phyloP scores from a whole-genome alignment of 2,329 filamentous ascomycete genomes.

The Diaporthe longicolla region DNA sequence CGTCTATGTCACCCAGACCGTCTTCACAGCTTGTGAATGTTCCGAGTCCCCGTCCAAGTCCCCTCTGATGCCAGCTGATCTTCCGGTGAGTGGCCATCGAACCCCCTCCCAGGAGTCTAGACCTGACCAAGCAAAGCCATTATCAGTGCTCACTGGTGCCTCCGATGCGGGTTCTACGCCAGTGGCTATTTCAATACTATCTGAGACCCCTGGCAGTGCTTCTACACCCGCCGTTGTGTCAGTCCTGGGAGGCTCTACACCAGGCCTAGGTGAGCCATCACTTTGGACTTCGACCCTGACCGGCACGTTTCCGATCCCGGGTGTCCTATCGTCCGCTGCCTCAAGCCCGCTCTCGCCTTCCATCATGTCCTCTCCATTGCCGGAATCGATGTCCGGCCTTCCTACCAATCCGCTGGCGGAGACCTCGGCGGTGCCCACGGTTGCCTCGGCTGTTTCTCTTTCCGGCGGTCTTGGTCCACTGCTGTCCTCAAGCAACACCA shows the following conservation, averaged over 20 bases:
- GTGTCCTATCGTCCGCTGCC: background rate
- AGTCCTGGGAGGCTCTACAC: constrained; percentile 24
- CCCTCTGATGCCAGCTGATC: background rate
- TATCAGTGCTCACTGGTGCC: constrained; percentile 6
- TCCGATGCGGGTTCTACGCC: background rate
- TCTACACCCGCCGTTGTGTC: constrained; percentile 28
- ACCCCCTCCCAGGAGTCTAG: background rate
- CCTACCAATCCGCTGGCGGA: background rate
- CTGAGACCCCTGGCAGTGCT: background rate
- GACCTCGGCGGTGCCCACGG: constrained; percentile 16
- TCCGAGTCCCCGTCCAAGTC: constrained; percentile 2
- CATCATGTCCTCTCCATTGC: constrained; percentile 5
- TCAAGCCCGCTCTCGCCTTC: background rate
- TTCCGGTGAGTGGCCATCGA: constrained; percentile 22
- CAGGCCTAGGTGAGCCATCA: background rate
- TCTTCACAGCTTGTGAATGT: constrained; percentile 41
- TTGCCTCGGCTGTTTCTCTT: constrained; percentile 33
- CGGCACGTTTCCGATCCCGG: constrained; percentile 29
- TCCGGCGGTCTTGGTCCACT: constrained; percentile 39
- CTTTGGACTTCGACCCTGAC: constrained; percentile 30
- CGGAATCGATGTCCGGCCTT: background rate
- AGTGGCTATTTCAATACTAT: background rate
- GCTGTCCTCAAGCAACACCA: constrained; percentile 28
- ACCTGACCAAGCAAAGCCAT: constrained; percentile 9
- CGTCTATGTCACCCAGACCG: constrained; percentile 40